Base-by-base conservation (phyloP, 2,329 filamentous ascomycete species). In the Alternaria atra region DNA sequence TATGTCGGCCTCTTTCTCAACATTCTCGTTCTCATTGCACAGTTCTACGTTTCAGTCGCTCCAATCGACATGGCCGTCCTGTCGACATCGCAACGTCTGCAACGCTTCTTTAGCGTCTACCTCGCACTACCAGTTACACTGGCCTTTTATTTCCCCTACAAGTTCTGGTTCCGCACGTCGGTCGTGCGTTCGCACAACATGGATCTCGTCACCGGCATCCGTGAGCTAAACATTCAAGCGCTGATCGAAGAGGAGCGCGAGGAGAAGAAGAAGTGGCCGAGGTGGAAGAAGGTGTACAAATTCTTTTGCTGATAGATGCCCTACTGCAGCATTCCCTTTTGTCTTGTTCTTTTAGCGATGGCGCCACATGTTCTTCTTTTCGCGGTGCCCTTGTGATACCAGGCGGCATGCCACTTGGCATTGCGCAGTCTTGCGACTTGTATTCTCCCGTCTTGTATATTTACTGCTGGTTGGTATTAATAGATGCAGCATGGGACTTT, bases 21-120 rank as follows among this genome's bases (percentile, higher is more conserved):
- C 80, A 58, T 85, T 20, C 80, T 94, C 39, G 89, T 97, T 30
- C 84, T 97, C 29, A 76, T 91, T 46, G 92, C 91, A 1, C 93
- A 97, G 77, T 94, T 97, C 82, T 97, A 93, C 91, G 89, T 91
- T 51, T 92, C 91, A 29, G 89, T 91, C 4, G 93, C 89, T 74
- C 93, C 94, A 4, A 85, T 94, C 48, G 86, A 82, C 25, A 89
- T 86, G 72, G 70, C 73, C 5, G 55, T 79, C 0, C 82, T 82
- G 77, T 81, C 82, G 0, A 64, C 81, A 5, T 43, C 71, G 2
- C 76, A 83, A 7, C 81, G 88, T 40, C 86, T 86, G 0, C 77
- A 87, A 64, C 88, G 84, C 66, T 96, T 94, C 80, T 97, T 97
- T 79, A 80, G 89, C 60, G 84, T 86, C 63, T 93, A 90, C 76